These are phyloP conservation scores for Tylopilus felleus DNA, from an alignment of 768 basidiomycete genomes.

Conservation along the genomic window DNA sequence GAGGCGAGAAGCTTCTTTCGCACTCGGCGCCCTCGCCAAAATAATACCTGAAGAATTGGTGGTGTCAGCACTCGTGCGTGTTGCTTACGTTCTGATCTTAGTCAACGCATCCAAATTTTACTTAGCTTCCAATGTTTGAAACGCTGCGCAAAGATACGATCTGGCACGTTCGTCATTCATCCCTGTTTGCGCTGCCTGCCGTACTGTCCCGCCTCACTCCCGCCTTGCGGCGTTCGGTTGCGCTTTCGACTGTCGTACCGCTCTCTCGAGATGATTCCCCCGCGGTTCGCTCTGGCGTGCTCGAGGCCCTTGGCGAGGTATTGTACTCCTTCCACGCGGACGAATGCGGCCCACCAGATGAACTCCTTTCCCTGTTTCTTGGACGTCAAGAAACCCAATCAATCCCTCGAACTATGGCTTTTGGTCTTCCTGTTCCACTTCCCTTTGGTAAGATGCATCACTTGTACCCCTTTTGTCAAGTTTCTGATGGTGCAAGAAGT, in stretches of 20 bases:
- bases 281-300: constrained; percentile 71
- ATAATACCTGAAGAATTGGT: constrained; percentile 77
- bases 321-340: constrained; percentile 75
- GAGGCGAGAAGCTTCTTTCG: constrained; percentile 81
- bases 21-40: constrained; percentile 85
- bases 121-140: constrained; percentile 79
- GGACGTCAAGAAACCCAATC: constrained; percentile 48
- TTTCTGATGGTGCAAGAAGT: constrained; percentile 16
- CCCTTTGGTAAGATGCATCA: constrained; percentile 18
- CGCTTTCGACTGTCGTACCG: constrained; percentile 59
- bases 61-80: constrained; percentile 54
- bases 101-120: constrained; percentile 5
- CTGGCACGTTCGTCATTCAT: constrained; percentile 86
- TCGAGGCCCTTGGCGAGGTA: constrained; percentile 88
- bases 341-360: constrained; percentile 60
- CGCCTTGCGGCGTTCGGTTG: constrained; percentile 56
- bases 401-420: constrained; percentile 28
- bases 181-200: constrained; percentile 80
- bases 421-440: constrained; percentile 5
- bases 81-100: constrained; percentile 5
- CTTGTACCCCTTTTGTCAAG: not conserved
- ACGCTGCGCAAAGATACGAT: constrained; percentile 60
- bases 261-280: constrained; percentile 62
- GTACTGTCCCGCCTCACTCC: constrained; percentile 65
- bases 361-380: constrained; percentile 75